Evolutionary conservation across 2,329 filamentous ascomycete species (phyloP).

Genomic region (Penicillium psychrosexuale): DNA sequence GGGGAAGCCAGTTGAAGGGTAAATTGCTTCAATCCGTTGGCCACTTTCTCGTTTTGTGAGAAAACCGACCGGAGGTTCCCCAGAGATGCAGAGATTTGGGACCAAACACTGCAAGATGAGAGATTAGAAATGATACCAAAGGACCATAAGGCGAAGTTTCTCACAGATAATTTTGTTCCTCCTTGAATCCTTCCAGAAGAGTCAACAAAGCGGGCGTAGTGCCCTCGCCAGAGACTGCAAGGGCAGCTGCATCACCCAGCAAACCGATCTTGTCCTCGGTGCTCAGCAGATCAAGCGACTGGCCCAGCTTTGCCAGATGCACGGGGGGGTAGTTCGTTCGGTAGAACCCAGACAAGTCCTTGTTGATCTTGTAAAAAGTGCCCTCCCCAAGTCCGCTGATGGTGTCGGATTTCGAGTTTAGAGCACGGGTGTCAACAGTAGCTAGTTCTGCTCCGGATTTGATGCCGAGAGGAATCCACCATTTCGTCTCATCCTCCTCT

Average conservation of each 20-base stretch:
- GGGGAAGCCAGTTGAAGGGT: conserved; percentile 71
- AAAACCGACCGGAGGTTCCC: conserved; percentile 81
- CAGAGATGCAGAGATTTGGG: conserved; percentile 75
- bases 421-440: conserved; percentile 61
- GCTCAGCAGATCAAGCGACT: conserved; percentile 70
- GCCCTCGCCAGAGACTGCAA: conserved; percentile 82
- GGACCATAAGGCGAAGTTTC: conserved; percentile 16
- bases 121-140: conserved; percentile 15
- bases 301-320: conserved; percentile 75
- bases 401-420: conserved; percentile 73
- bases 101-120: conserved; percentile 63
- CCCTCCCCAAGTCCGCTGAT: conserved; percentile 65
- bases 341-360: conserved; percentile 84
- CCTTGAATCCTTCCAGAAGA: conserved; percentile 78
- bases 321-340: conserved; percentile 88
- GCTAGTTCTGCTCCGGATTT: conserved; percentile 68
- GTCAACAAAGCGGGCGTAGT: conserved; percentile 77
- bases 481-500: conserved; percentile 85
- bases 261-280: conserved; percentile 91
- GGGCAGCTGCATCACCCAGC: conserved; percentile 81
- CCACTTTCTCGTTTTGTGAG: conserved; percentile 68
- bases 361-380: conserved; percentile 91
- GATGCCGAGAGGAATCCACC: conserved; percentile 92
- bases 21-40: conserved; percentile 72
- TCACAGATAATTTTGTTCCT: conserved; percentile 74